These are phyloP conservation scores for Fusarium sororula DNA, from an alignment of 2,329 filamentous ascomycete genomes.

Conservation along the genomic window DNA sequence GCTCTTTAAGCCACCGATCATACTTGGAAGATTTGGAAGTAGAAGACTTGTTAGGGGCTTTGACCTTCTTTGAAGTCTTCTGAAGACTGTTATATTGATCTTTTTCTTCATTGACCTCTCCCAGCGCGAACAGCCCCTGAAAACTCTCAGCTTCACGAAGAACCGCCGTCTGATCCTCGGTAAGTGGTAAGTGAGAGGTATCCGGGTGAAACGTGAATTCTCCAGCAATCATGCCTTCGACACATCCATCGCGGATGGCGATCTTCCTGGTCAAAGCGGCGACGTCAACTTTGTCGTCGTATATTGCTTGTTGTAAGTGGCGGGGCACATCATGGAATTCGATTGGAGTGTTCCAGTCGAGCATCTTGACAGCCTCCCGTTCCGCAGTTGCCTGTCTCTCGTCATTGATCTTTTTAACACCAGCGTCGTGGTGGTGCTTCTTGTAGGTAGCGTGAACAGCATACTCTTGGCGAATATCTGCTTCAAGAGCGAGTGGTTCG, in stretches of 20 bases:
- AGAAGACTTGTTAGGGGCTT: neutral
- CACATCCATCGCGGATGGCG: conserved; percentile 17
- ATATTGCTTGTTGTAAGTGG: neutral
- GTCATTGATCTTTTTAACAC: neutral
- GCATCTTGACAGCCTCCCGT: neutral
- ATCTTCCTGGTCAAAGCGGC: conserved; percentile 17
- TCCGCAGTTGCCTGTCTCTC: neutral
- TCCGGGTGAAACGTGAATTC: conserved; percentile 29
- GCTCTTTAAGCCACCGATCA: conserved; percentile 2
- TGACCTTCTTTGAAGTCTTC: neutral
- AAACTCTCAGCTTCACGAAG: conserved; percentile 11
- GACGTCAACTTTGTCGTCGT: conserved; percentile 6
- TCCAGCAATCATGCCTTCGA: conserved; percentile 33
- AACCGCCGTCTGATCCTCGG: conserved; percentile 20
- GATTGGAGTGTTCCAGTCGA: neutral
- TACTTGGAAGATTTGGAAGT: neutral
- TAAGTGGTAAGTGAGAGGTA: conserved; percentile 11
- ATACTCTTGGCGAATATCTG: conserved; percentile 5
- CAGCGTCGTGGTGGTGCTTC: neutral
- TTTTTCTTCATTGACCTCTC: neutral
- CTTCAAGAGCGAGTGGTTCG: conserved; percentile 6
- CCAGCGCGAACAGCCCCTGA: neutral
- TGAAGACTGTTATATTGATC: neutral
- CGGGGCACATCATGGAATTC: neutral
- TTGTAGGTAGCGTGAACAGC: neutral